Evolutionary conservation across 768 basidiomycete species (phyloP).

Genomic region (Trametes maxima): DNA sequence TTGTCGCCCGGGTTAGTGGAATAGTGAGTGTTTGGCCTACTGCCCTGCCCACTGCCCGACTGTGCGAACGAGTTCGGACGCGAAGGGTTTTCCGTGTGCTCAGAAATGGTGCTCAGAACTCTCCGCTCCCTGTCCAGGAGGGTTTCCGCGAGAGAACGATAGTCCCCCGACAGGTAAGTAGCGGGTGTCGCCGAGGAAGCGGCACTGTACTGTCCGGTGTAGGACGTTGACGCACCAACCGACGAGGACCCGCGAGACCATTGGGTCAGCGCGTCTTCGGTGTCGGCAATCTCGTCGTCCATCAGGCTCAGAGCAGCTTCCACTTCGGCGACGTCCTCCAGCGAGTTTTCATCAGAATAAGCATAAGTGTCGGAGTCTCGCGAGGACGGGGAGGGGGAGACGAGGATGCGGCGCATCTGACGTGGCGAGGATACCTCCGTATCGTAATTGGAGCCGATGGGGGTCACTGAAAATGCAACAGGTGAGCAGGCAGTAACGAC

Average conservation of each 20-base stretch:
- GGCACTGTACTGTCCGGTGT: constrained; percentile 22
- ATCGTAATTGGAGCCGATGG: constrained; percentile 50
- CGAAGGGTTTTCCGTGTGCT: constrained; percentile 70
- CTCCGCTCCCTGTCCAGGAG: constrained; percentile 46
- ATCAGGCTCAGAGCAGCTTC: constrained; percentile 66
- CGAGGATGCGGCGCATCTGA: constrained; percentile 53
- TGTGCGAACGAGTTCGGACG: constrained; percentile 52
- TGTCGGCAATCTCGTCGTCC: constrained; percentile 66
- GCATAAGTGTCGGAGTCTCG: constrained; percentile 57
- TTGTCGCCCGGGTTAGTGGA: constrained; percentile 44
- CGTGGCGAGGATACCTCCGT: constrained; percentile 47
- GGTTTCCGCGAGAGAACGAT: constrained; percentile 42
- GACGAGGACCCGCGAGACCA: constrained; percentile 53
- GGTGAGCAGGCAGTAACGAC: neutral
- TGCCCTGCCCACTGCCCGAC: constrained; percentile 36
- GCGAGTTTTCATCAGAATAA: constrained; percentile 58
- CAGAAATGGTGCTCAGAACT: constrained; percentile 74
- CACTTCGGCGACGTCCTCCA: constrained; percentile 55
- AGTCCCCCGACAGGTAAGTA: constrained; percentile 34
- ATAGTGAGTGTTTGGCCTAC: constrained; percentile 39
- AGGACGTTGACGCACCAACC: constrained; percentile 21
- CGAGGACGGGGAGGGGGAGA: constrained; percentile 53
- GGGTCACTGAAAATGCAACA: constrained; percentile 39
- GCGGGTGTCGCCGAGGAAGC: constrained; percentile 33
- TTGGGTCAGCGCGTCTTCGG: constrained; percentile 64